Evolutionary conservation across 1,139 yeast species (phyloP).

Genomic region (Diutina neorugosa): DNA sequence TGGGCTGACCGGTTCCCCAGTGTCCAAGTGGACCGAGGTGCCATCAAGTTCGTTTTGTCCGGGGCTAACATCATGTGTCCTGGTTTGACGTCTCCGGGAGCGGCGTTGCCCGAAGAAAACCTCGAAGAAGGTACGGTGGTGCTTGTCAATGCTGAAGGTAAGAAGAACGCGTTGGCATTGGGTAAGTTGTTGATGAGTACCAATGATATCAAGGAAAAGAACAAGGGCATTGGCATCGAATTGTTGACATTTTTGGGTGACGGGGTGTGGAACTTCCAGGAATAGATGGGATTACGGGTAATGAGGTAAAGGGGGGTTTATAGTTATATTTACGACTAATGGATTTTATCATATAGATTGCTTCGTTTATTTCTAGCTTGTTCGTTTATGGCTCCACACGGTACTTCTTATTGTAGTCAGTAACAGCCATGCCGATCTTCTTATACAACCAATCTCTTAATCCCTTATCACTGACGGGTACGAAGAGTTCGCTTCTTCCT

Average conservation of each 20-base stretch:
- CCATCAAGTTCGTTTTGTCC: constrained; percentile 83
- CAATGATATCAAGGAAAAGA: constrained; percentile 71
- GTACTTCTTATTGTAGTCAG: constrained; percentile 40
- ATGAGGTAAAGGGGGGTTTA: not conserved
- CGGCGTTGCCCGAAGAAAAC: constrained; percentile 62
- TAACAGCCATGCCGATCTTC: constrained; percentile 71
- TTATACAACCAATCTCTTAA: constrained; percentile 59
- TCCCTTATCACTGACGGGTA: constrained; percentile 63
- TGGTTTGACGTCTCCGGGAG: constrained; percentile 88
- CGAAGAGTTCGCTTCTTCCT: constrained; percentile 42
- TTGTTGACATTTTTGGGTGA: constrained; percentile 80
- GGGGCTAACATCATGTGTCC: constrained; percentile 98
- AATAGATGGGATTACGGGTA: constrained; percentile 8
- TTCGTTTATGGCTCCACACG: not conserved
- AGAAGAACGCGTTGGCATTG: constrained; percentile 80
- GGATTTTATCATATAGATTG: not conserved
- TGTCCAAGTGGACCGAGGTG: constrained; percentile 92
- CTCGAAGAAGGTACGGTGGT: constrained; percentile 60
- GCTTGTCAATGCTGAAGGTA: constrained; percentile 84
- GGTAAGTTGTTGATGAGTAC: constrained; percentile 84
- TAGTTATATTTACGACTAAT: not conserved
- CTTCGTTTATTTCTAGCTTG: not conserved
- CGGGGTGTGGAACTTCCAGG: constrained; percentile 62
- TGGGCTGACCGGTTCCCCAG: constrained; percentile 74
- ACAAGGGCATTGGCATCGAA: constrained; percentile 88